phyloP scores from a whole-genome alignment of 495 filamentous ascomycete genomes.

The Annulohypoxylon moriforme region DNA sequence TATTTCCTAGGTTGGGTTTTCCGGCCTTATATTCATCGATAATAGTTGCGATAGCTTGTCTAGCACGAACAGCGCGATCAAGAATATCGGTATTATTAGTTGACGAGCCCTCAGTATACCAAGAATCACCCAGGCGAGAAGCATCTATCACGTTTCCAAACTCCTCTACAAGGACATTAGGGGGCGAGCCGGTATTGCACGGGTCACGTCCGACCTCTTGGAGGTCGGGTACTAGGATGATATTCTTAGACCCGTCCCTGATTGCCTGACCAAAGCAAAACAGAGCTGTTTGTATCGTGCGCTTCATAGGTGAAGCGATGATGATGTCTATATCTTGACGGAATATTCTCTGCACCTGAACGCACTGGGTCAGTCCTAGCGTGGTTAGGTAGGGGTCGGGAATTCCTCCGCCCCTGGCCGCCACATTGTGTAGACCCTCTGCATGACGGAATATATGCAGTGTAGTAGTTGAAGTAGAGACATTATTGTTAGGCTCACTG shows the following conservation, averaged over 20 bases:
- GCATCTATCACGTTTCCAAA: constrained; percentile 68
- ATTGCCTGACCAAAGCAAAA: constrained; percentile 67
- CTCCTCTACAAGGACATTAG: constrained; percentile 61
- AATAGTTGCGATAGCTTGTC: background rate
- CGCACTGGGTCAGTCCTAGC: constrained; percentile 79
- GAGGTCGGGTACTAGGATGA: constrained; percentile 73
- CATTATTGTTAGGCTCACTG: background rate
- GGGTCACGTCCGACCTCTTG: constrained; percentile 80
- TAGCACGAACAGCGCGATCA: background rate
- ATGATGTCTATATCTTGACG: constrained; percentile 68
- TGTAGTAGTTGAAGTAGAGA: constrained; percentile 8
- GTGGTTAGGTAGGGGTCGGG: constrained; percentile 83
- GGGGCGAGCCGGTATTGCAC: constrained; percentile 76
- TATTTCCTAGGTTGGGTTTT: background rate
- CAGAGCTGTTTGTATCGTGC: constrained; percentile 82
- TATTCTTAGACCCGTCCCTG: constrained; percentile 51
- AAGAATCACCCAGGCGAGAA: background rate
- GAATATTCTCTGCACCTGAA: constrained; percentile 65
- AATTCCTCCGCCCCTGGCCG: constrained; percentile 57
- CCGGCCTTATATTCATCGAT: background rate
- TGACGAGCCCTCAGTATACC: too few species aligned
- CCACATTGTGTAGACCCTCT: constrained; percentile 78
- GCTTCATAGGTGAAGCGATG: constrained; percentile 80
- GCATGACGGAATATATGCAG: constrained; percentile 63
- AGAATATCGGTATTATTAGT: too few species aligned